These are phyloP conservation scores for Potentilla sterilis DNA, from an alignment of 306 rosid species.

Conservation along the genomic window DNA sequence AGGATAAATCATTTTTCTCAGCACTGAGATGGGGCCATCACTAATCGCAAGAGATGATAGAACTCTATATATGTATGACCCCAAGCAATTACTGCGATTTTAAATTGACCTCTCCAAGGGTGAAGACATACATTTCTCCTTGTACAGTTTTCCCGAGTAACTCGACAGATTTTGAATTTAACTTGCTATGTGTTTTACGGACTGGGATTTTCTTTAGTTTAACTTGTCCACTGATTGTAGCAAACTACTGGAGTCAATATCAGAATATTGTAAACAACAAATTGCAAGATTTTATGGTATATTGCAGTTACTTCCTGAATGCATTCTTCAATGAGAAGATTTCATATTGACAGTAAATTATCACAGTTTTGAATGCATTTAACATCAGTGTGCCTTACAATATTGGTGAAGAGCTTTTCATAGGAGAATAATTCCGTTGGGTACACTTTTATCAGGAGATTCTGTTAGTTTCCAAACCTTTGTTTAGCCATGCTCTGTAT, in stretches of 20 bases:
- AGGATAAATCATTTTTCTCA: constrained; percentile 65
- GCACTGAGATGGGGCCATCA: constrained; percentile 53
- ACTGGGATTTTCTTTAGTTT: neutral
- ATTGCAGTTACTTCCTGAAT: neutral
- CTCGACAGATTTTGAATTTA: neutral
- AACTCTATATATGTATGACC: constrained; percentile 10
- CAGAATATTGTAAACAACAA: neutral
- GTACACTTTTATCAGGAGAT: neutral
- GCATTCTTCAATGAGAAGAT: neutral
- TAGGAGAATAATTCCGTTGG: neutral
- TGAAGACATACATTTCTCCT: constrained; percentile 14
- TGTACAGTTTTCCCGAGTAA: constrained; percentile 18
- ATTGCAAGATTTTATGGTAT: neutral
- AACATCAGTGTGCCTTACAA: neutral
- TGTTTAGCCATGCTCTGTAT: neutral
- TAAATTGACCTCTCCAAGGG: neutral
- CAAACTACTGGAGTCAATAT: neutral
- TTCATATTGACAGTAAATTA: neutral
- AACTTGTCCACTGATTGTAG: neutral
- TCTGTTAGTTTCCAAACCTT: neutral
- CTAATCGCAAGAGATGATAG: constrained; percentile 20
- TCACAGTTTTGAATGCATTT: neutral
- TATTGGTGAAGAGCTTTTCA: neutral
- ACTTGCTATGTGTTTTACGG: neutral
- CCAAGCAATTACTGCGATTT: constrained; percentile 6